These are phyloP conservation scores for Alternaria ethzedia DNA, from an alignment of 2,329 filamentous ascomycete species.

Conservation along the genomic window DNA sequence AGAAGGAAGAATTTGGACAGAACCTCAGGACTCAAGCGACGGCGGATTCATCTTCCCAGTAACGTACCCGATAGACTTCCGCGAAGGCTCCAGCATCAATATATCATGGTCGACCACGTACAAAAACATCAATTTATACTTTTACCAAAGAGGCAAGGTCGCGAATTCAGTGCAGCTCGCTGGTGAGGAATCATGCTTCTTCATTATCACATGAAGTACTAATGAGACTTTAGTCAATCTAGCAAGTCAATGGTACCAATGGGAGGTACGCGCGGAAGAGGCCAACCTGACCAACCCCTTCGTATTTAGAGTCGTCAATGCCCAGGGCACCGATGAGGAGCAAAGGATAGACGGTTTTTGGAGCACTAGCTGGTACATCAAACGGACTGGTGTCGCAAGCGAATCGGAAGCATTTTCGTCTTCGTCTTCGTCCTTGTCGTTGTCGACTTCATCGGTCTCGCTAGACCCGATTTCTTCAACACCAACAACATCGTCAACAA, in stretches of 20 bases:
- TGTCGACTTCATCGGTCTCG: background rate
- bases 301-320: background rate
- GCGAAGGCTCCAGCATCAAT: constrained; percentile 6
- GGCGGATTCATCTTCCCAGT: background rate
- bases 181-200: too few relatives aligned
- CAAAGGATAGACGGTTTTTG: background rate
- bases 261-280: too few relatives aligned
- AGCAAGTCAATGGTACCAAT: too few relatives aligned
- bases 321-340: background rate
- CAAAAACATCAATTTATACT: constrained; percentile 1
- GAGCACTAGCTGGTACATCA: background rate
- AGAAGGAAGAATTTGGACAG: too few relatives aligned
- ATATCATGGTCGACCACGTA: background rate
- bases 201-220: too few relatives aligned
- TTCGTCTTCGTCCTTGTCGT: background rate
- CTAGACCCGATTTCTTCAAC: background rate
- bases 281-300: background rate
- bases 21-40: background rate
- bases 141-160: constrained; percentile 2
- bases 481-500: background rate
- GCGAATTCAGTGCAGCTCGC: constrained; percentile 1
- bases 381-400: background rate
- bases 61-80: background rate
- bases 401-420: background rate
- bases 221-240: too few relatives aligned